Evolutionary conservation across 106 monocot genomes (phyloP).

Genomic region (Allium sativum): DNA sequence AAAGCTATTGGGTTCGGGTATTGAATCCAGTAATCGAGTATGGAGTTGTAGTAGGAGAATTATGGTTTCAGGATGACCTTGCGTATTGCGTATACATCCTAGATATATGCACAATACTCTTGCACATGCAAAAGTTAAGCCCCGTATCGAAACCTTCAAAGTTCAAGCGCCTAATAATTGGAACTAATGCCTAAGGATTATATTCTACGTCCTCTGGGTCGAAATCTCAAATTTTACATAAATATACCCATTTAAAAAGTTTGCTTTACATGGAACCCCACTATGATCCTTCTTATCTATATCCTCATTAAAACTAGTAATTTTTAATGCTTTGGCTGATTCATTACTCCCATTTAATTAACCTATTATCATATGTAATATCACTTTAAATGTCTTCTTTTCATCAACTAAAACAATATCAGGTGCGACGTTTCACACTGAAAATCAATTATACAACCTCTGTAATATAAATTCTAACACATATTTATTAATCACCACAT

Average conservation of each 20-base stretch:
- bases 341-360: conserved; percentile 27
- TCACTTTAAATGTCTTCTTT: conserved; percentile 52
- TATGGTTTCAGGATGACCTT: conserved; percentile 27
- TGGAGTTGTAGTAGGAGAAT: conserved; percentile 36
- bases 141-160: conserved; percentile 28
- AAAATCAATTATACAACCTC: conserved; percentile 35
- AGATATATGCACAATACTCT: conserved; percentile 35
- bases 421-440: conserved; percentile 30
- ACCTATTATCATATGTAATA: conserved; percentile 43
- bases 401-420: conserved; percentile 50
- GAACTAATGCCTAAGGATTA: conserved; percentile 6
- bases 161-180: conserved; percentile 8
- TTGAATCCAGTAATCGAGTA: conserved; percentile 8
- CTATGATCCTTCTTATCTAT: conserved; percentile 17
- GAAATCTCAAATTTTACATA: conserved; percentile 45
- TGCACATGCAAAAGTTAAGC: conserved; percentile 59
- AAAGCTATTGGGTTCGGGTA: conserved; percentile 11
- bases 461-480: no score
- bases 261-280: conserved; percentile 40
- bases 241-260: conserved; percentile 19
- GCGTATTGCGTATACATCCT: conserved; percentile 11
- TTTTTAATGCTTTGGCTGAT: conserved; percentile 28
- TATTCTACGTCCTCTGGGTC: conserved; percentile 9
- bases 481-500: no score
- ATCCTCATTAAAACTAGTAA: conserved; percentile 9